Conservation (phyloP, 352 stramenopile species). For the Globisporangium acanthophoron region DNA sequence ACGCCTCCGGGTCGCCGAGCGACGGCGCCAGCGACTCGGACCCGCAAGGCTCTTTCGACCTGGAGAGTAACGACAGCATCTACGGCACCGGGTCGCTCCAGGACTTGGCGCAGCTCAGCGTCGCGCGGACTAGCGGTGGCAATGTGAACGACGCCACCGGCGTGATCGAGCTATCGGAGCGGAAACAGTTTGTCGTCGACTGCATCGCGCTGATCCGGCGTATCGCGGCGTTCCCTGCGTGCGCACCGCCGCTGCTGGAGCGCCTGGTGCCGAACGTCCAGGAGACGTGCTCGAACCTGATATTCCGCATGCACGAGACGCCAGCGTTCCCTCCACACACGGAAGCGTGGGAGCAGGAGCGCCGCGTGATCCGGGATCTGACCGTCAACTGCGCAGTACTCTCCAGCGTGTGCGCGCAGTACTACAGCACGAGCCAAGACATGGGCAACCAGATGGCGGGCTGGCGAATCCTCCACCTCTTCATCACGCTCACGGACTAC, state of each 20-base stretch:
- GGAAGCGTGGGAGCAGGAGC: conserved; percentile 45
- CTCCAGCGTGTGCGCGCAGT: conserved; percentile 53
- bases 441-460: conserved; percentile 53
- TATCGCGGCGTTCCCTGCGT: conserved; percentile 56
- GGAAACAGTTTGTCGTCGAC: conserved; percentile 70
- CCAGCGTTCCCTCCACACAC: conserved; percentile 30
- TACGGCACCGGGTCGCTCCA: conserved; percentile 61
- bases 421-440: conserved; percentile 49
- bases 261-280: conserved; percentile 45
- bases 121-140: conserved; percentile 32
- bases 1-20: conserved; percentile 14
- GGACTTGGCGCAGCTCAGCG: conserved; percentile 61
- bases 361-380: conserved; percentile 47
- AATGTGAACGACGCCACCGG: conserved; percentile 15
- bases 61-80: conserved; percentile 22
- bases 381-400: conserved; percentile 52
- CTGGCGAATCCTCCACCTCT: conserved; percentile 61
- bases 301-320: conserved; percentile 50
- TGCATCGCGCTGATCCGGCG: conserved; percentile 66
- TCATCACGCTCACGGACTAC: conserved; percentile 58
- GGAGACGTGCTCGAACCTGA: conserved; percentile 25
- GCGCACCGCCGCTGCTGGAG: conserved; percentile 44
- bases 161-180: conserved; percentile 54
- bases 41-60: conserved; percentile 25
- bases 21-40: conserved; percentile 28